Percentiles rank a stretch among this genome's conserved stretches.
Evolutionary conservation across 306 rosid genomes (phyloP).

Genomic region (Argentina anserina): DNA sequence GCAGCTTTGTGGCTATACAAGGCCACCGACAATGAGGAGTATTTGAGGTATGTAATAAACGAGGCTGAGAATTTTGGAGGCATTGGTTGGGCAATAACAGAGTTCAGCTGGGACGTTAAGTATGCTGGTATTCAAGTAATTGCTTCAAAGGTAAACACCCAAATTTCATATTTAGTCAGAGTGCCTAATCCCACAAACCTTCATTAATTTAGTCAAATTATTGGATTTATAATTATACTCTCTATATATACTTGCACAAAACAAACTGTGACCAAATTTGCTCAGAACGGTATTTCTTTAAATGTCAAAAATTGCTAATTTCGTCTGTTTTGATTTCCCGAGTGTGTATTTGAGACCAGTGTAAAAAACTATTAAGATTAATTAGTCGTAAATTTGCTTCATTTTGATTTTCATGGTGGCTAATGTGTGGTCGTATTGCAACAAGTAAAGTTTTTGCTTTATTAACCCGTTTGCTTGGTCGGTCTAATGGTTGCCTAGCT

Average conservation of each 20-base stretch:
- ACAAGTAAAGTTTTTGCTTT: not conserved
- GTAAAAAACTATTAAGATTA: no score
- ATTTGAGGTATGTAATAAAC: constrained; percentile 52
- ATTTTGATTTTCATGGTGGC: no score
- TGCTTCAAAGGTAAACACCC: constrained; percentile 56
- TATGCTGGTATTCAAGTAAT: constrained; percentile 89
- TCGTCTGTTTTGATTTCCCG: not conserved
- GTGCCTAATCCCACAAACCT: not conserved
- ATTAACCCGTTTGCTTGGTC: not conserved
- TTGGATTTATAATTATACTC: not conserved
- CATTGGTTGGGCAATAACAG: constrained; percentile 88
- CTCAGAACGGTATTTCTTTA: not conserved
- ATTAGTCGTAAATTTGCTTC: no score
- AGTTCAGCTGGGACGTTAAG: constrained; percentile 97
- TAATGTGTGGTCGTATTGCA: not conserved
- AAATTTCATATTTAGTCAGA: not conserved
- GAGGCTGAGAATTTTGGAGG: constrained; percentile 82
- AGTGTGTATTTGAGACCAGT: not conserved
- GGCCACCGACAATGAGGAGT: constrained; percentile 84
- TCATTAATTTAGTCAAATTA: not conserved
- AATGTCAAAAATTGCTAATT: not conserved
- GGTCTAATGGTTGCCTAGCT: not conserved
- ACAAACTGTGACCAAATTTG: not conserved
- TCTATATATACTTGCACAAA: not conserved
- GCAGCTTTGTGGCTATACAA: constrained; percentile 90